Evolutionary conservation across 2,329 filamentous ascomycete species (phyloP).

Genomic region (Xylariales sp.): DNA sequence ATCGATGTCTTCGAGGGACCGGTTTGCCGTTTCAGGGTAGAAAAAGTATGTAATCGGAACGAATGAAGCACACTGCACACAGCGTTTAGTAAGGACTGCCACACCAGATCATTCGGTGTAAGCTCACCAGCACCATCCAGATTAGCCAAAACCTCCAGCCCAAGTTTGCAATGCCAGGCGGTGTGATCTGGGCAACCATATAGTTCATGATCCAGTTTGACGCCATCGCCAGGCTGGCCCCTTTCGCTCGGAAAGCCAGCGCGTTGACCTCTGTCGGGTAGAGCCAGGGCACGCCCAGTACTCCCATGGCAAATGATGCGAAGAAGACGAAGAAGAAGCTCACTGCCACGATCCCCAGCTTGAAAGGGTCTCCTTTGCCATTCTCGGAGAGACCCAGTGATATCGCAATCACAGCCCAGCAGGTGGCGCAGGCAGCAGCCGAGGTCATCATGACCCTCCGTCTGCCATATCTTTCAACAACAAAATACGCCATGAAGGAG

Average conservation of each 20-base stretch:
- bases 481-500: slow-evolving; percentile 20
- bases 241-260: slow-evolving; percentile 35
- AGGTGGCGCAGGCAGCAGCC: slow-evolving; percentile 20
- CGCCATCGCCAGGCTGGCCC: slow-evolving; percentile 30
- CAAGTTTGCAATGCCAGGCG: slow-evolving; percentile 31
- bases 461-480: slow-evolving; percentile 25
- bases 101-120: too few relatives aligned
- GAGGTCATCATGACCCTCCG: slow-evolving; percentile 27
- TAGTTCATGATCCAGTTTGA: slow-evolving; percentile 33
- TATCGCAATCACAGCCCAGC: slow-evolving; percentile 25
- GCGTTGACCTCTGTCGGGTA: slow-evolving; percentile 37
- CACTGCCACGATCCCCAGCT: slow-evolving; percentile 23
- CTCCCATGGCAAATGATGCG: slow-evolving; percentile 26
- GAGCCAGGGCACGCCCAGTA: slow-evolving; percentile 35
- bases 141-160: slow-evolving; percentile 47
- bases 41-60: slow-evolving; percentile 40
- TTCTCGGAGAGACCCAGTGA: slow-evolving; percentile 20
- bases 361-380: slow-evolving; percentile 13
- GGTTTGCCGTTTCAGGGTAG: slow-evolving; percentile 36
- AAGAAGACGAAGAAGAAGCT: slow-evolving; percentile 28
- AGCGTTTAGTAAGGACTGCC: too few relatives aligned
- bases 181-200: slow-evolving; percentile 26
- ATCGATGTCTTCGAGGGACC: slow-evolving; percentile 17
- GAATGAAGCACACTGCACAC: slow-evolving; percentile 35
- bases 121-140: slow-evolving; percentile 43